Evolutionary conservation across 2,329 filamentous ascomycete genomes (phyloP).

Genomic region (Hypocreales sp.): DNA sequence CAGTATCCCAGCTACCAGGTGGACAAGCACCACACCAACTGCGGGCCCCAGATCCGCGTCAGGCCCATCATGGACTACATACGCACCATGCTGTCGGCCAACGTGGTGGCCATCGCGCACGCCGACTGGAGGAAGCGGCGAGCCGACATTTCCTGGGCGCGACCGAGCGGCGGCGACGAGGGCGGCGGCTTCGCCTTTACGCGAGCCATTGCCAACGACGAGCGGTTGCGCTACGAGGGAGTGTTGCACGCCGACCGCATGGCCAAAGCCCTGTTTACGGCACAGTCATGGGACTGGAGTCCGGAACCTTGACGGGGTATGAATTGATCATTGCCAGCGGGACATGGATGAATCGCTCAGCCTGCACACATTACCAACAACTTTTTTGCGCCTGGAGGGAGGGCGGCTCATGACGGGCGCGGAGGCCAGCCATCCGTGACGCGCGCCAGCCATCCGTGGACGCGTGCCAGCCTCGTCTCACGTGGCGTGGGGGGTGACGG

Average conservation of each 20-base stretch:
- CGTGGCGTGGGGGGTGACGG: too few species aligned
- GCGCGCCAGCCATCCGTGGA: too few species aligned
- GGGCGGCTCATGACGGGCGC: too few species aligned
- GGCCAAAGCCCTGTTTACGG: constrained; percentile 38
- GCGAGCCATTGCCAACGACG: constrained; percentile 31
- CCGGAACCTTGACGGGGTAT: constrained; percentile 22
- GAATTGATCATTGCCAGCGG: not conserved
- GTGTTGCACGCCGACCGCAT: constrained; percentile 33
- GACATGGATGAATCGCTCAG: too few species aligned
- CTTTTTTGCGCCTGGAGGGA: too few species aligned
- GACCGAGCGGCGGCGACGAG: not conserved
- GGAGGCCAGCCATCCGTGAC: too few species aligned
- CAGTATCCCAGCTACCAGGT: constrained; percentile 61
- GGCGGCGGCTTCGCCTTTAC: constrained; percentile 30
- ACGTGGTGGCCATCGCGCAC: constrained; percentile 26
- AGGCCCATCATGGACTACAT: constrained; percentile 52
- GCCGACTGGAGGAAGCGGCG: constrained; percentile 29
- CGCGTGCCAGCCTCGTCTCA: too few species aligned
- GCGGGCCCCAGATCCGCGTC: constrained; percentile 50
- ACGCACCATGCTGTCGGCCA: constrained; percentile 36
- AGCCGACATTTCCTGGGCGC: constrained; percentile 23
- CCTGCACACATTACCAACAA: too few species aligned
- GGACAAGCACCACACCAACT: constrained; percentile 58
- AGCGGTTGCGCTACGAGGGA: constrained; percentile 31
- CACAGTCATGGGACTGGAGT: constrained; percentile 44